Evolutionary conservation across 169 alveolate genomes (phyloP).

Genomic region (Theileria parva): DNA sequence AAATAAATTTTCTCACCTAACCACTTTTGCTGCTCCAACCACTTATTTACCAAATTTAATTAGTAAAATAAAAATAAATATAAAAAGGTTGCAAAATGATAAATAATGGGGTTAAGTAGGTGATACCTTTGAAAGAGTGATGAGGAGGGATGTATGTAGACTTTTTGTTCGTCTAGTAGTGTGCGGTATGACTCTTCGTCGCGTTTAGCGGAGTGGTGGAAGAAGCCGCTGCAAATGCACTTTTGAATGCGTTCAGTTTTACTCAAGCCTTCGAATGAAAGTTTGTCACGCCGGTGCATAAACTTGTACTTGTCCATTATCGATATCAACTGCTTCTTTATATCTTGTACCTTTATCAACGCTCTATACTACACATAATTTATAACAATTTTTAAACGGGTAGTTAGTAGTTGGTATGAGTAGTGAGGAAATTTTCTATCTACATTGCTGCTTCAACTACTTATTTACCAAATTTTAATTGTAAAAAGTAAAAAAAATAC

Average conservation of each 20-base stretch:
- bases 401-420: too few relatives aligned
- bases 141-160: conserved; percentile 97
- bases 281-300: not conserved
- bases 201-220: conserved; percentile 94
- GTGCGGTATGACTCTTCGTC: conserved; percentile 98
- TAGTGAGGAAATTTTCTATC: not conserved
- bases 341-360: conserved; percentile 95
- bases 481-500: too few relatives aligned
- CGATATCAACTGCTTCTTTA: conserved; percentile 91
- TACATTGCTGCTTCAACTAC: not conserved
- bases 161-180: conserved; percentile 93
- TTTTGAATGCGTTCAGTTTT: conserved; percentile 90
- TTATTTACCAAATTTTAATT: not conserved
- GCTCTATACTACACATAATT: conserved; percentile 80
- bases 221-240: conserved; percentile 97
- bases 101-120: not conserved
- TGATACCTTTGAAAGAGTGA: conserved; percentile 87
- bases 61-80: too few relatives aligned
- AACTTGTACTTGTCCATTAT: conserved; percentile 95
- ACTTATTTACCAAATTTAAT: not conserved
- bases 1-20: not conserved
- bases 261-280: conserved; percentile 82
- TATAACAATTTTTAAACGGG: not conserved
- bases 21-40: not conserved
- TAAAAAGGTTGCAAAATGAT: not conserved